phyloP scores from a whole-genome alignment of 345 rosid species.

The Hibiscus tridactylites region DNA sequence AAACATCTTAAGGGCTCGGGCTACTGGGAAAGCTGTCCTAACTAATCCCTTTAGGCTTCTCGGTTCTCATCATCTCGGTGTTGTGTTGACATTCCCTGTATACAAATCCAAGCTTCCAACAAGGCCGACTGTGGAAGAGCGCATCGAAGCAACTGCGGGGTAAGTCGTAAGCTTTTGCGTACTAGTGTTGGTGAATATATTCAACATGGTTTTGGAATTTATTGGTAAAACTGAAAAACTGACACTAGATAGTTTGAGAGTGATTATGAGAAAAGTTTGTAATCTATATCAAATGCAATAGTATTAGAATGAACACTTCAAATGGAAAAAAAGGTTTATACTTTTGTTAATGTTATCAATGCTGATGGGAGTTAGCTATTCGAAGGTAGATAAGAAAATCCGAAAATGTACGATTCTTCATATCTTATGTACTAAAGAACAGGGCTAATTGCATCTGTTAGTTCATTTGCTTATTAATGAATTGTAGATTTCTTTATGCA shows the following conservation, averaged over 20 bases:
- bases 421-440: not conserved
- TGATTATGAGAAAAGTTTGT: not conserved
- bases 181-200: not conserved
- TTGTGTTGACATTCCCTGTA: constrained; percentile 92
- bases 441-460: not conserved
- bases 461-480: not conserved
- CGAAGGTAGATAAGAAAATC: not conserved
- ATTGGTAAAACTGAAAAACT: not conserved
- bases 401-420: not conserved
- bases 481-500: not conserved
- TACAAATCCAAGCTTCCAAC: constrained; percentile 73
- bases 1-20: constrained; percentile 80
- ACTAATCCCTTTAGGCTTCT: constrained; percentile 85
- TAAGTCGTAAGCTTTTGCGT: constrained; percentile 18
- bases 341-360: not conserved
- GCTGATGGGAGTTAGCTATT: not conserved
- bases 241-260: not conserved
- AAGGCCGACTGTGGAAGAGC: constrained; percentile 53
- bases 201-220: not conserved
- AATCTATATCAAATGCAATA: not conserved
- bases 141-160: constrained; percentile 90
- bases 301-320: not conserved
- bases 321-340: not conserved
- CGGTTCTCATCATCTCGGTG: constrained; percentile 94
- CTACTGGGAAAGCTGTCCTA: constrained; percentile 88